A percentile compares a stretch with the other conserved stretches of the same genome.
Evolutionary conservation across 2,329 filamentous ascomycete species (phyloP).

Genomic region (Verticillium dahliae): DNA sequence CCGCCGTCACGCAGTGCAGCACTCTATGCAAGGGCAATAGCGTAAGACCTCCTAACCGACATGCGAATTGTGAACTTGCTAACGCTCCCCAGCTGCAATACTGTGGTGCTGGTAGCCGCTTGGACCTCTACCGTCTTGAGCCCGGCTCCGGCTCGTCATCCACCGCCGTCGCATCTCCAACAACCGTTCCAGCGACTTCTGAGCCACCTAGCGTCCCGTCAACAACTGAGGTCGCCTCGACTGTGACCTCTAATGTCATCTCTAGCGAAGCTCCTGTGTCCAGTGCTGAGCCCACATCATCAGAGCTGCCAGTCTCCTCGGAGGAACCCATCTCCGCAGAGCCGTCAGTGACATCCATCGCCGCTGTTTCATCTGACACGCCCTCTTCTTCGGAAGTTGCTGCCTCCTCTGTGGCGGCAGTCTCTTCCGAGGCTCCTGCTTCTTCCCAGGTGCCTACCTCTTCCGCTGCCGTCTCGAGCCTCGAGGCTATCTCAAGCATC

Average conservation of each 20-base stretch:
- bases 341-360: not conserved
- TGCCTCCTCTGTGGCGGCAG: not conserved
- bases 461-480: not conserved
- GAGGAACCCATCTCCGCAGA: not conserved
- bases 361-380: not conserved
- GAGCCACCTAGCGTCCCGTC: not conserved
- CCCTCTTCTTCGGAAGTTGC: not conserved
- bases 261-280: not conserved
- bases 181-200: not conserved
- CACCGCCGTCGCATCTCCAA: not conserved
- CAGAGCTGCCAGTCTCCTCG: not conserved
- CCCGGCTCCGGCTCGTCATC: not conserved
- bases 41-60: not conserved
- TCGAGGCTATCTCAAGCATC: not conserved
- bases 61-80: not conserved
- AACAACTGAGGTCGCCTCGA: not conserved
- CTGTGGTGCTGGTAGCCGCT: conserved; percentile 8
- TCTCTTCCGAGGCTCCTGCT: not conserved
- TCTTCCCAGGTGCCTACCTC: not conserved
- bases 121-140: conserved; percentile 7
- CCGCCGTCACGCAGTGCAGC: conserved; percentile 11
- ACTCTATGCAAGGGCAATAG: conserved; percentile 15
- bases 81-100: conserved; percentile 6
- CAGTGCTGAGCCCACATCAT: not conserved
- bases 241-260: not conserved